phyloP scores from a whole-genome alignment of 768 basidiomycete species.

The Kondoa subrosea region DNA sequence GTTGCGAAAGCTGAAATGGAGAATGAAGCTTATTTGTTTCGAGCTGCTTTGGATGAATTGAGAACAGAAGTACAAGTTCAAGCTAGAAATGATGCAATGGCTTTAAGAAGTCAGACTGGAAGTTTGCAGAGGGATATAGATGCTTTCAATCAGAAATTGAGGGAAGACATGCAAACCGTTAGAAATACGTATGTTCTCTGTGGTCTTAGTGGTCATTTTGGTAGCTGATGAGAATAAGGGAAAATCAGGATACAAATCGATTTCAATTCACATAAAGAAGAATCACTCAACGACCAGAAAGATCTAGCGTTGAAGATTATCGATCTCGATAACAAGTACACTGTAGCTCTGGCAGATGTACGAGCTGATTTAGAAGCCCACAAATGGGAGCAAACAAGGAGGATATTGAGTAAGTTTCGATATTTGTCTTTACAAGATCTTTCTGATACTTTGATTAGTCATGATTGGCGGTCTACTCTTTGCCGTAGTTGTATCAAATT shows the following conservation, averaged over 20 bases:
- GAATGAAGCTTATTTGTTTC: conserved; percentile 86
- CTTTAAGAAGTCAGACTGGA: conserved; percentile 59
- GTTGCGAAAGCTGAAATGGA: conserved; percentile 35
- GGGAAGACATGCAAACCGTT: conserved; percentile 70
- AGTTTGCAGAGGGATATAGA: conserved; percentile 76
- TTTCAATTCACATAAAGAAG: conserved; percentile 79
- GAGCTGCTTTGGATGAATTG: conserved; percentile 78
- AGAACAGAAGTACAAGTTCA: conserved; percentile 67
- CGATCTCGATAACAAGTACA: conserved; percentile 38
- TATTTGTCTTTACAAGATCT: not conserved
- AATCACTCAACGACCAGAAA: conserved; percentile 67
- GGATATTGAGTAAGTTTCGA: conserved; percentile 27
- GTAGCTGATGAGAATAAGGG: not conserved
- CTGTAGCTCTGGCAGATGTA: conserved; percentile 34
- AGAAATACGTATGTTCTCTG: conserved; percentile 49
- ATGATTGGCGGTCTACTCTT: conserved; percentile 13
- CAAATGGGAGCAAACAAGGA: conserved; percentile 35
- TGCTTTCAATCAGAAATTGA: conserved; percentile 68
- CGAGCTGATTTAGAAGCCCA: conserved; percentile 36
- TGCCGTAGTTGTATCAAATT: conserved; percentile 11
- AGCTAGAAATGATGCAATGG: conserved; percentile 64
- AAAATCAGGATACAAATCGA: conserved; percentile 63
- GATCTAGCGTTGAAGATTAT: conserved; percentile 60
- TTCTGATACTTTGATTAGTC: conserved; percentile 1
- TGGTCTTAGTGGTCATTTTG: conserved; percentile 40